A percentile compares a stretch with the other conserved stretches of the same genome.
phyloP scores from a whole-genome alignment of 2,329 filamentous ascomycete genomes.

The Macrophomina phaseolina region DNA sequence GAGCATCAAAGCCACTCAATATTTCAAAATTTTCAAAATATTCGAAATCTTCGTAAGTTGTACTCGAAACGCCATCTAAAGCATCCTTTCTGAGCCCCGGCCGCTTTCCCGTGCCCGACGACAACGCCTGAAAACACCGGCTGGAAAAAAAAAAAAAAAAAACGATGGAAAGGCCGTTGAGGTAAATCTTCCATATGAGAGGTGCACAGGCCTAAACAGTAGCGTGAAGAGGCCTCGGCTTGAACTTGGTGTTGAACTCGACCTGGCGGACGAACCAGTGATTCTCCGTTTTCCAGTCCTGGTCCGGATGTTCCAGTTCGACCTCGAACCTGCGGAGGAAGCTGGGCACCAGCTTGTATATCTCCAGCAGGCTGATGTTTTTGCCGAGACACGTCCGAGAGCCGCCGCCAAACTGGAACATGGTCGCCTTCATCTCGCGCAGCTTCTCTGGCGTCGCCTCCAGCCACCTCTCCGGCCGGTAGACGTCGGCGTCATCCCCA shows the following conservation, averaged over 20 bases:
- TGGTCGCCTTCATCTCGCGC: slow-evolving; percentile 70
- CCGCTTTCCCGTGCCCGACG: too few species aligned
- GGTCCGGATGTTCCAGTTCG: slow-evolving; percentile 46
- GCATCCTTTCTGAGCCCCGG: too few species aligned
- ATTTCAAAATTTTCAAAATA: too few species aligned
- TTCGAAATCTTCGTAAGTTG: too few species aligned
- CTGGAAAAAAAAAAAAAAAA: background rate
- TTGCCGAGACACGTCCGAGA: slow-evolving; percentile 70
- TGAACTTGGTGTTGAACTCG: slow-evolving; percentile 53
- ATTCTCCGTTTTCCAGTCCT: slow-evolving; percentile 56
- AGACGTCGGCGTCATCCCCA: slow-evolving; percentile 69
- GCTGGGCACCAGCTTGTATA: slow-evolving; percentile 59
- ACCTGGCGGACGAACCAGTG: slow-evolving; percentile 60
- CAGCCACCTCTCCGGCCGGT: slow-evolving; percentile 71
- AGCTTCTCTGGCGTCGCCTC: slow-evolving; percentile 61
- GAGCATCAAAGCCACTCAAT: too few species aligned
- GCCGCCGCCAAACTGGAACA: slow-evolving; percentile 77
- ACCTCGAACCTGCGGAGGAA: slow-evolving; percentile 69
- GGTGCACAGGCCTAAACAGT: slow-evolving; percentile 1
- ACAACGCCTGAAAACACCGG: slow-evolving; percentile 3
- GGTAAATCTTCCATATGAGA: background rate
- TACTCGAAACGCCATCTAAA: too few species aligned
- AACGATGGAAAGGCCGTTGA: background rate
- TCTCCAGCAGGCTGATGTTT: slow-evolving; percentile 56
- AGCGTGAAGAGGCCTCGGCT: slow-evolving; percentile 31